Percentiles rank a stretch among this genome's conserved stretches.
phyloP scores from a whole-genome alignment of 345 rosid genomes.

The Ceriops tagal region DNA sequence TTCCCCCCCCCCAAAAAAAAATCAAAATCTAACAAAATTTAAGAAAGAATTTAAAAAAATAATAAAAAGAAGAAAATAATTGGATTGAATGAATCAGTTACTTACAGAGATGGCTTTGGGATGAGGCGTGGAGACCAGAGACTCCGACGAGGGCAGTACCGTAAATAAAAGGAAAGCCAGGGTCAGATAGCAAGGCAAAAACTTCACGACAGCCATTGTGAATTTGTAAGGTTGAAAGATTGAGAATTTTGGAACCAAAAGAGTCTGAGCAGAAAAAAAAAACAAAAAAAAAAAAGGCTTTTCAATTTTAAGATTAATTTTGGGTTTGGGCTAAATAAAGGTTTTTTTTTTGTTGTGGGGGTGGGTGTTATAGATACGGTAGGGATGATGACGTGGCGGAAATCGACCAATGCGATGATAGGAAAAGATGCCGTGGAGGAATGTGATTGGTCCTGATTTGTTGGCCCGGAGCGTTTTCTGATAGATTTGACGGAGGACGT shows the following conservation, averaged over 20 bases:
- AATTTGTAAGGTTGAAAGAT: too few relatives aligned
- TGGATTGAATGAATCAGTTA: neutral
- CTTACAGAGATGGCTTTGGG: constrained; percentile 82
- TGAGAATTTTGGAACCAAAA: too few relatives aligned
- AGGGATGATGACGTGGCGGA: constrained; percentile 49
- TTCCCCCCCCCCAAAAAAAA: neutral
- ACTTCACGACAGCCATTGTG: neutral
- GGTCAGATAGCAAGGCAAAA: neutral
- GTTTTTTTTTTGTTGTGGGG: too few relatives aligned
- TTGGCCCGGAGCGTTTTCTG: neutral
- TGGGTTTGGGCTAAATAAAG: too few relatives aligned
- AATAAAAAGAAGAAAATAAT: neutral
- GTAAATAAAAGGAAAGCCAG: constrained; percentile 39
- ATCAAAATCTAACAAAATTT: neutral
- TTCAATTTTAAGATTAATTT: too few relatives aligned
- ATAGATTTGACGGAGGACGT: neutral
- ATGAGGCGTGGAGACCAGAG: constrained; percentile 41
- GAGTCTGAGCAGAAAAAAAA: too few relatives aligned
- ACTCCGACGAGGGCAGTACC: constrained; percentile 27
- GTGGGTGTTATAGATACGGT: neutral
- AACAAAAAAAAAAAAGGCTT: too few relatives aligned
- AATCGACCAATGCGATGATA: constrained; percentile 34
- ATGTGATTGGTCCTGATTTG: constrained; percentile 18
- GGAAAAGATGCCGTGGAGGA: constrained; percentile 34
- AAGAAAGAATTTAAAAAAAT: neutral